Conservation (phyloP, 805 yeast genomes). For the Candida koratica region DNA sequence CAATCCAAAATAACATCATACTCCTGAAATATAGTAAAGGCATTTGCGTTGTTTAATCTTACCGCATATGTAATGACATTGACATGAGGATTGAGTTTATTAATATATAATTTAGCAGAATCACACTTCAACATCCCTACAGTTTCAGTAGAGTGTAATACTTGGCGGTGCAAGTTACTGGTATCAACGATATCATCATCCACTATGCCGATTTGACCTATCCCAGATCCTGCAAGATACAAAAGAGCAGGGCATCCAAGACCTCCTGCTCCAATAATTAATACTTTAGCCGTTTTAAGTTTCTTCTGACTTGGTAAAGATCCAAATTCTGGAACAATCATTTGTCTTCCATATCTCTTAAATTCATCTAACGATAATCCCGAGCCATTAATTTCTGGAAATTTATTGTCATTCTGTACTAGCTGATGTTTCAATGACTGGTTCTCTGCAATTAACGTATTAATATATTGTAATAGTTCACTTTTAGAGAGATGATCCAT, state of each 20-base stretch:
- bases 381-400: too few species aligned
- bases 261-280: conserved; percentile 96
- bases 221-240: conserved; percentile 83
- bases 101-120: conserved; percentile 61
- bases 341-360: conserved; percentile 85
- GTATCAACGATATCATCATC: conserved; percentile 83
- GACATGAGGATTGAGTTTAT: conserved; percentile 65
- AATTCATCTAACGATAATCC: conserved; percentile 63
- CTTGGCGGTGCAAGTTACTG: conserved; percentile 87
- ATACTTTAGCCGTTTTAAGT: conserved; percentile 53
- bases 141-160: conserved; percentile 62
- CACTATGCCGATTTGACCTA: conserved; percentile 79
- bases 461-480: conserved; percentile 22
- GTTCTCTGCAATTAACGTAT: too few species aligned
- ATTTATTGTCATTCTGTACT: too few species aligned
- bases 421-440: too few species aligned
- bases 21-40: conserved; percentile 53
- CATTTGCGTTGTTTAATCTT: conserved; percentile 52
- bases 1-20: conserved; percentile 87
- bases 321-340: conserved; percentile 84
- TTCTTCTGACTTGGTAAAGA: conserved; percentile 47
- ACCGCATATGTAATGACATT: conserved; percentile 48
- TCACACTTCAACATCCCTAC: conserved; percentile 74
- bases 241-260: conserved; percentile 88
- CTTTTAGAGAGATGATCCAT: conserved; percentile 13